Evolutionary conservation across 148 eudicot species (phyloP).

Genomic region (Chenopodium formosanum): DNA sequence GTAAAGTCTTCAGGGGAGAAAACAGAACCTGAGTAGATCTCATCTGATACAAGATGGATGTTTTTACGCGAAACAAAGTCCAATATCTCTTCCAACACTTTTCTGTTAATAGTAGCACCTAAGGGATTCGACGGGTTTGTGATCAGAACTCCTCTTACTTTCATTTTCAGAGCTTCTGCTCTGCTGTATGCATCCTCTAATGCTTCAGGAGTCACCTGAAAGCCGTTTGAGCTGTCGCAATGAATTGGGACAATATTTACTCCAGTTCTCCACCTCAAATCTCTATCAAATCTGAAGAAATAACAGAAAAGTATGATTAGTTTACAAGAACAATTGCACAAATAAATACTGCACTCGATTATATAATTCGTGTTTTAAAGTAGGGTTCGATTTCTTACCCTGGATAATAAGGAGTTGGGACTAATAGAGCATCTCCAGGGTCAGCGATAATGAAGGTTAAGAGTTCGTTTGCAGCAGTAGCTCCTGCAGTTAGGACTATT

Average conservation of each 20-base stretch:
- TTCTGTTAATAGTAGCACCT: constrained; percentile 54
- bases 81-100: constrained; percentile 50
- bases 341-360: background rate
- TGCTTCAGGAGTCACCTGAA: constrained; percentile 69
- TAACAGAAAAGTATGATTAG: background rate
- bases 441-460: constrained; percentile 82
- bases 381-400: constrained; percentile 46
- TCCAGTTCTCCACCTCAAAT: constrained; percentile 89
- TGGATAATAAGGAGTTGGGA: constrained; percentile 96
- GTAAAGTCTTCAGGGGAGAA: constrained; percentile 61
- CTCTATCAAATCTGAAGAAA: constrained; percentile 75
- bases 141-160: constrained; percentile 65
- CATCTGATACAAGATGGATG: constrained; percentile 84
- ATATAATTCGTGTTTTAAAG: background rate
- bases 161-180: constrained; percentile 49
- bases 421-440: constrained; percentile 83
- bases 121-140: constrained; percentile 93
- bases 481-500: constrained; percentile 87
- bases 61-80: constrained; percentile 55
- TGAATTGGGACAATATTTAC: constrained; percentile 77
- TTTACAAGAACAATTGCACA: background rate
- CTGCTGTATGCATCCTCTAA: constrained; percentile 57
- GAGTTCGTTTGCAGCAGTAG: constrained; percentile 90
- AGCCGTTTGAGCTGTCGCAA: constrained; percentile 75
- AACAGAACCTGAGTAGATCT: constrained; percentile 86